Evolutionary conservation across 169 alveolate genomes (phyloP).

Genomic region (Eimeria acervulina): DNA sequence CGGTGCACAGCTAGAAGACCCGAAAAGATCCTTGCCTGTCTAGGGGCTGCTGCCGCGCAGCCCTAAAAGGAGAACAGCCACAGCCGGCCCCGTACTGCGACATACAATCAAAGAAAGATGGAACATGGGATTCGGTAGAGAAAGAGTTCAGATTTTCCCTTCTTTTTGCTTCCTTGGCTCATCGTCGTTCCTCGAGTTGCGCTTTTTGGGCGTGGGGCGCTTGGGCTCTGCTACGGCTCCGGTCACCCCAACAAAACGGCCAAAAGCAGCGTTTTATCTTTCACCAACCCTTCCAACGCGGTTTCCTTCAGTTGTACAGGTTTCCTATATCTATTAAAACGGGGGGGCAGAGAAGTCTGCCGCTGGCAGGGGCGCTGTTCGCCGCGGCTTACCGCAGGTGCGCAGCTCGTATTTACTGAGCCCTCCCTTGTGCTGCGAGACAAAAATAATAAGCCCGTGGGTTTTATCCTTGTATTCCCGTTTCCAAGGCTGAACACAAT

Average conservation of each 20-base stretch:
- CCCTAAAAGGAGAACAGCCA: constrained; percentile 72
- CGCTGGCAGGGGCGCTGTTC: constrained; percentile 67
- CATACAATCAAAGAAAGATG: not conserved
- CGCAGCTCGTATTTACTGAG: constrained; percentile 24
- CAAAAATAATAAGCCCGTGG: constrained; percentile 33
- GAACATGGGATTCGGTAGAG: constrained; percentile 24
- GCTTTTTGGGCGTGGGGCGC: constrained; percentile 72
- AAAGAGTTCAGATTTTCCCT: not conserved
- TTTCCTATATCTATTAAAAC: not conserved
- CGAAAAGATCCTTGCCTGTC: constrained; percentile 35
- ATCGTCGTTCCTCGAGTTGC: constrained; percentile 44
- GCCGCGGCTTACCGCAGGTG: constrained; percentile 75
- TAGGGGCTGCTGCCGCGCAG: constrained; percentile 80
- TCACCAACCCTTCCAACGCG: not conserved
- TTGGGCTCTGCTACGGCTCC: constrained; percentile 47
- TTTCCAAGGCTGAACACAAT: not conserved
- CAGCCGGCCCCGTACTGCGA: constrained; percentile 53
- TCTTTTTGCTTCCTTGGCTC: constrained; percentile 35
- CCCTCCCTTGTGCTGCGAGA: constrained; percentile 21
- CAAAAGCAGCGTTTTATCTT: constrained; percentile 64
- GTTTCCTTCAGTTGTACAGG: constrained; percentile 52
- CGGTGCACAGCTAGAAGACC: constrained; percentile 48
- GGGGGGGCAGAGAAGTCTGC: constrained; percentile 56
- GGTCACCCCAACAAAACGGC: constrained; percentile 16
- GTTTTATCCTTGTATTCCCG: constrained; percentile 17